Evolutionary conservation across 1,139 yeast species (phyloP).

Genomic region (Taphrina betulina): DNA sequence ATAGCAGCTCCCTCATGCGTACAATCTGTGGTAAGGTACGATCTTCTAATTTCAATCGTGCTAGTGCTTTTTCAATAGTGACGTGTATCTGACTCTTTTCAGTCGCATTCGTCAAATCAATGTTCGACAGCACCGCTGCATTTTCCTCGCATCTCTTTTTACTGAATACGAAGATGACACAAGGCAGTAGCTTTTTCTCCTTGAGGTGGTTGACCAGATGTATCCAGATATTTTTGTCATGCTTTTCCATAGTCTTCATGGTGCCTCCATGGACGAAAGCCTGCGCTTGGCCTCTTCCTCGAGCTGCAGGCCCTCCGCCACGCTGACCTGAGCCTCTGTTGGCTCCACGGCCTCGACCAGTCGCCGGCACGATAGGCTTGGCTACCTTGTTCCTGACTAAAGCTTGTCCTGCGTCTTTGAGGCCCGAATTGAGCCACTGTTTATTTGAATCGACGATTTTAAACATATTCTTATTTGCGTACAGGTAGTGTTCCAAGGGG

Average conservation of each 20-base stretch:
- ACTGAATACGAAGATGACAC: constrained; percentile 88
- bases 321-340: constrained; percentile 41
- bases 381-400: constrained; percentile 37
- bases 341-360: constrained; percentile 41
- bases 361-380: constrained; percentile 40
- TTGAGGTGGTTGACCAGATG: constrained; percentile 71
- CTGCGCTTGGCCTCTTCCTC: constrained; percentile 40
- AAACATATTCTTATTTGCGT: constrained; percentile 68
- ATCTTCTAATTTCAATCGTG: constrained; percentile 86
- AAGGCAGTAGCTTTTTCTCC: constrained; percentile 71
- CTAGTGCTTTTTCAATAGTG: constrained; percentile 86
- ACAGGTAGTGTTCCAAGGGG: constrained; percentile 80
- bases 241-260: constrained; percentile 49
- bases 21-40: constrained; percentile 88
- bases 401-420: constrained; percentile 38
- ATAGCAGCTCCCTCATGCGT: constrained; percentile 73
- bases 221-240: constrained; percentile 60
- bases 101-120: constrained; percentile 75
- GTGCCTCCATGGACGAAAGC: constrained; percentile 45
- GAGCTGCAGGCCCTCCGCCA: constrained; percentile 45
- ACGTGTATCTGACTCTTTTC: constrained; percentile 89
- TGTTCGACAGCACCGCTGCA: constrained; percentile 68
- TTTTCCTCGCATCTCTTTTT: constrained; percentile 91
- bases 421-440: constrained; percentile 61
- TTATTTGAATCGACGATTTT: constrained; percentile 75